Conservation (phyloP, 305 asterid genomes). For the Plantago coronopus region DNA sequence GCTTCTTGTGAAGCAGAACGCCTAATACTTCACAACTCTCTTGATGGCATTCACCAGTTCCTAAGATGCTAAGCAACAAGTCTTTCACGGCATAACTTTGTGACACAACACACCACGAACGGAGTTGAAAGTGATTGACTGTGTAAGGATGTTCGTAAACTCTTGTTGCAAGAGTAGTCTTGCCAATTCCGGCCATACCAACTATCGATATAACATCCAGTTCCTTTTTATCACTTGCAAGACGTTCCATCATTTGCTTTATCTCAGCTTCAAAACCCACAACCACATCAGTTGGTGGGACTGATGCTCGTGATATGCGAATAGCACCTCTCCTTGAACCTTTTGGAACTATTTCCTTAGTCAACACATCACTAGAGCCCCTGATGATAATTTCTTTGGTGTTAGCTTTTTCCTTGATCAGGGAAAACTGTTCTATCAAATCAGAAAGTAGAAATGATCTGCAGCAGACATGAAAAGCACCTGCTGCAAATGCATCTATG, state of each 20-base stretch:
- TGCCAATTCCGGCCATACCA: slow-evolving; percentile 8
- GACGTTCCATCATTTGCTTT: neutral
- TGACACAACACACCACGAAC: slow-evolving; percentile 9
- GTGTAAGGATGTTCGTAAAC: neutral
- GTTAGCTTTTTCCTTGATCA: neutral
- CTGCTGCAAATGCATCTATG: neutral
- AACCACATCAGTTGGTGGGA: slow-evolving; percentile 6
- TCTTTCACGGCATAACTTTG: neutral
- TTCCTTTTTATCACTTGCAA: neutral
- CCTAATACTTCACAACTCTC: neutral
- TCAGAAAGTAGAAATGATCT: neutral
- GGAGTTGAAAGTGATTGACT: neutral
- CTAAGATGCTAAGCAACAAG: slow-evolving; percentile 2
- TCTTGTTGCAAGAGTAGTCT: slow-evolving; percentile 2
- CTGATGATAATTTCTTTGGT: neutral
- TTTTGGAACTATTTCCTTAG: neutral
- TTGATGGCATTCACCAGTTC: neutral
- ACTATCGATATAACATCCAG: slow-evolving; percentile 6
- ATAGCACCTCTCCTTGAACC: neutral
- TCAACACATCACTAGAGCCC: neutral
- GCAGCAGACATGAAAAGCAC: neutral
- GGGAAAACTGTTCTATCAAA: neutral
- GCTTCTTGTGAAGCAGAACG: neutral
- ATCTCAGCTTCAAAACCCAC: slow-evolving; percentile 3
- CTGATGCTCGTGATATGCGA: neutral